Base-by-base conservation (phyloP, 257 asterid species). In the Nicotiana obtusifolia region DNA sequence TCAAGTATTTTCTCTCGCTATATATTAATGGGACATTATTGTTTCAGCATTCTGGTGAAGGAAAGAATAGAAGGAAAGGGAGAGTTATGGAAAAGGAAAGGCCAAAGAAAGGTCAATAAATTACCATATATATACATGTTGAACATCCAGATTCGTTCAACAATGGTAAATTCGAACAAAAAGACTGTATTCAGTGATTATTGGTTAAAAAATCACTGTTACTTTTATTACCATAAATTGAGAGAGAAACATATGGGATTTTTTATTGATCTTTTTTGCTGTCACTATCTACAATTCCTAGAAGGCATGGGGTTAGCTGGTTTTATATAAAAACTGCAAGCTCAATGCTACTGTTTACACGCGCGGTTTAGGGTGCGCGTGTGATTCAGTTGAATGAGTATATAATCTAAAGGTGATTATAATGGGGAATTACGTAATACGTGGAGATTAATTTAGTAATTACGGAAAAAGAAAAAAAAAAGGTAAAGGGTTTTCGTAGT, bases 71-170 rank as follows among this genome's bases (percentile, higher is more conserved):
- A 71, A 28, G 44, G 33, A 33, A 82, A 28, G 57, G 28, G 80
- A 61, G 28, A 19, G 60, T 35, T 71, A 5, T 64, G 82, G 88
- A 80, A 86, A 81, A 47, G 83, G 81, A 61, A 80, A 78, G 76
- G 79, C 26, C 28, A 53, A 80, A 10, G 81, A 56, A 26, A 7
- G 83, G 90, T 64, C 54, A 68, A 75, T 73, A 64, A 33, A 79
- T 62, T 19, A 54, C 26, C 62, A 49, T 31, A 53, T 77, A 30
- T 81, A 33, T 80, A 47, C 57, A 65, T 19, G 20, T 59, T 9
- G 85, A 83, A 85, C 54, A 54, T 68, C 78, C 59, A 56, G 61
- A 73, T 73, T 26, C 6, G 41, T 73, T 73, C 41, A 73, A 24
- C 41, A 24, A 49, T 75, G 41, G 37, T 28, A 75, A 24, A 75